Evolutionary conservation across 2,329 filamentous ascomycete genomes (phyloP), one percentile per base, ranked within the genome.

Genomic region (Botryotinia calthae): DNA sequence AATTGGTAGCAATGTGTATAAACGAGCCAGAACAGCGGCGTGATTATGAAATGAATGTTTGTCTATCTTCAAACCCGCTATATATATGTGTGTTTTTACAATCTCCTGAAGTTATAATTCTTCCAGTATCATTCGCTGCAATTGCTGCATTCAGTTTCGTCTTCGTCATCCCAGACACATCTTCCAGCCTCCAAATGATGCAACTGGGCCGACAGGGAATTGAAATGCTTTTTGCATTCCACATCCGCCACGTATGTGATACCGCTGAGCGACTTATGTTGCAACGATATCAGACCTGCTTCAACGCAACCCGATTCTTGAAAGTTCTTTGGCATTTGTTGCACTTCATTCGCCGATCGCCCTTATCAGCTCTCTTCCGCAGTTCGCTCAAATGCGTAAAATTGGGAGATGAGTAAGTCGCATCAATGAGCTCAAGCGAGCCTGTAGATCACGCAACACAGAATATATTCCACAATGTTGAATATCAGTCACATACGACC

Each of bases 291-390:
- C 37, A 37, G 37, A 37, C 1, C 7, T 37, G 37, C 37, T 14
- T 28, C 22, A 75, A 70, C 42, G 68, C 59, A 70, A 31, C 31
- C 68, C n/a, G 28, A 68, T 58, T 73, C 72, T 73, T 72, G 72
- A 76, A 76, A 72, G 63, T 70, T 58, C 54, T 76, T 10, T 73
- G 70, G 64, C 73, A 75, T 44, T 74, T 73, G 22, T 64, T 64
- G 37, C 61, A 44, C 18, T 64, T 64, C 28, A 18, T 64, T 64
- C 42, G 61, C 34, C 28, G 20, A 44, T 64, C 25, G 42, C 42
- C 61, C 34, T 63, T 70, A 73, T 71, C 66, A 40, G 37, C 70
- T 48, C 58, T 34, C 71, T 74, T 71, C 51, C 34, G 25, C 25
- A 58, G 73, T 71, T 20, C 28, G 59, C 37, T 10, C 10, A 25